These are phyloP conservation scores for Nothophytophthora sp. DNA, from an alignment of 352 stramenopile species.

Conservation along the genomic window DNA sequence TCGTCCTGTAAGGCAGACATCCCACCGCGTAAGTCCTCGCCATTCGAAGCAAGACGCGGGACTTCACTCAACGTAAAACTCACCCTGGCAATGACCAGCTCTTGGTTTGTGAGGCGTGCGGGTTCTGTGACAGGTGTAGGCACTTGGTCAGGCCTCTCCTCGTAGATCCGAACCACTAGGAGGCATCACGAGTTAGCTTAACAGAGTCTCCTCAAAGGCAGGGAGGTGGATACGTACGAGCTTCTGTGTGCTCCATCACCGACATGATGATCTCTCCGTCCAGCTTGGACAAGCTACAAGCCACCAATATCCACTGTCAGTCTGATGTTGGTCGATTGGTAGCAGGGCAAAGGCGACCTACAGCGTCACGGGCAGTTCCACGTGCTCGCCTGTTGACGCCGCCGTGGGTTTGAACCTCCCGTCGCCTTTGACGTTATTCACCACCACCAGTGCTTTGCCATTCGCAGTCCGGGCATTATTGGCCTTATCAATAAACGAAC, in stretches of 20 bases:
- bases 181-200: neutral
- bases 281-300: slow-evolving; percentile 54
- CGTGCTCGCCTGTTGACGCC: slow-evolving; percentile 24
- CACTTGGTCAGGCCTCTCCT: slow-evolving; percentile 32
- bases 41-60: neutral
- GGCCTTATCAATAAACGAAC: slow-evolving; percentile 74
- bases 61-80: neutral
- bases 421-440: slow-evolving; percentile 68
- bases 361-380: slow-evolving; percentile 60
- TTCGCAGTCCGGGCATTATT: slow-evolving; percentile 29
- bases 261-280: slow-evolving; percentile 66
- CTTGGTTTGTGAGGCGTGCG: slow-evolving; percentile 43
- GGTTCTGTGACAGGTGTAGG: slow-evolving; percentile 24
- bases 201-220: neutral
- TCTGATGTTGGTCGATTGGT: neutral
- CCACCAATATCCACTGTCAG: no score
- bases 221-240: slow-evolving; percentile 17
- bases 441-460: slow-evolving; percentile 45
- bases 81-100: slow-evolving; percentile 39
- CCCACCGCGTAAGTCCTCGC: neutral
- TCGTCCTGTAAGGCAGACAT: slow-evolving; percentile 34
- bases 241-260: slow-evolving; percentile 54
- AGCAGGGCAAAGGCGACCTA: slow-evolving; percentile 14
- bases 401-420: slow-evolving; percentile 49
- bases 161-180: slow-evolving; percentile 27